These are phyloP conservation scores for Zostera marina DNA, from an alignment of 116 monocot species.

Conservation along the genomic window DNA sequence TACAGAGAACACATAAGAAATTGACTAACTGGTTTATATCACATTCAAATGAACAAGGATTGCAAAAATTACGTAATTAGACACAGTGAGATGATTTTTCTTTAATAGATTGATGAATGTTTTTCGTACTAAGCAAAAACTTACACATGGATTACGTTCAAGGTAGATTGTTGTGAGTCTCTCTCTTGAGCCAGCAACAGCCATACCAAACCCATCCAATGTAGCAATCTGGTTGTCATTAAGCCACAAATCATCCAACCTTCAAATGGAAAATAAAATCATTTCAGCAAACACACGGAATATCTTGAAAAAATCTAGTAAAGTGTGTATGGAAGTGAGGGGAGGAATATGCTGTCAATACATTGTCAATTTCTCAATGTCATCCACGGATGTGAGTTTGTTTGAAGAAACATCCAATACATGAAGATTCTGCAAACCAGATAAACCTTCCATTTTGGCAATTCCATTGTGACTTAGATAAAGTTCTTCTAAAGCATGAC, in stretches of 20 bases:
- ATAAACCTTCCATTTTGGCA: constrained; percentile 81
- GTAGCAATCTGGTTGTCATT: constrained; percentile 85
- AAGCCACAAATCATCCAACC: constrained; percentile 94
- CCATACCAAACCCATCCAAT: constrained; percentile 48
- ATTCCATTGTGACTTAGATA: constrained; percentile 99
- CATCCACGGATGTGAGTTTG: constrained; percentile 64
- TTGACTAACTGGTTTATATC: too few relatives aligned
- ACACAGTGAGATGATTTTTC: too few relatives aligned
- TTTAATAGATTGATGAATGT: too few relatives aligned
- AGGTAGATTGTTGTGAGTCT: constrained; percentile 85
- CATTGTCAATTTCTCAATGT: constrained; percentile 62
- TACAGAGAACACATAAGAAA: too few relatives aligned
- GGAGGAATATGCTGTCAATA: neutral
- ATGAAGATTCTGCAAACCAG: constrained; percentile 56
- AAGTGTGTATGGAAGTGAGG: neutral
- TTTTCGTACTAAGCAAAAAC: neutral
- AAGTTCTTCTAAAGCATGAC: constrained; percentile 77
- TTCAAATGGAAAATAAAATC: constrained; percentile 8
- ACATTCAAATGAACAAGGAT: too few relatives aligned
- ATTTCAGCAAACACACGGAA: neutral
- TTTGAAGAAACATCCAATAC: constrained; percentile 88
- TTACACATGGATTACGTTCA: constrained; percentile 93
- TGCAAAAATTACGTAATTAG: too few relatives aligned
- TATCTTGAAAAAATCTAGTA: neutral
- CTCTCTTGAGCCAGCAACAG: constrained; percentile 67